A percentile compares a stretch with the other conserved stretches of the same genome.
phyloP scores from a whole-genome alignment of 1,284 basidiomycete species.

The Malassezia cuniculi region DNA sequence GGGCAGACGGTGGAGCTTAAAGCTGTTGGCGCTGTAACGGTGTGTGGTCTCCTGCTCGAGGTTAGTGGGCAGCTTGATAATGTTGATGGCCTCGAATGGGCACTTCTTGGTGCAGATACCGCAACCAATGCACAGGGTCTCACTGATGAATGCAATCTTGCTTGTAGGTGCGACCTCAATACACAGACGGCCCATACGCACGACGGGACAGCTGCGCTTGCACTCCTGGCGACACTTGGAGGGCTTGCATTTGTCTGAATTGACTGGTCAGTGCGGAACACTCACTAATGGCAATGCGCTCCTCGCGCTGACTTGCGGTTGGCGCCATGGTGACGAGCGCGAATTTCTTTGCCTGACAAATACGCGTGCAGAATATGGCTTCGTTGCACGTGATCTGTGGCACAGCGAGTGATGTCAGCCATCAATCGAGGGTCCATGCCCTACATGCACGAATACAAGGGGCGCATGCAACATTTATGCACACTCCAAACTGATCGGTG shows the following conservation, averaged over 20 bases:
- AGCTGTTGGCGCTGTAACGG: slow-evolving; percentile 44
- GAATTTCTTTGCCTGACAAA: too few species aligned
- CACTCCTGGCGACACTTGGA: slow-evolving; percentile 45
- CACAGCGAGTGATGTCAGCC: not conserved
- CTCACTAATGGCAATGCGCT: slow-evolving; percentile 41
- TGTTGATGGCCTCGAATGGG: slow-evolving; percentile 45
- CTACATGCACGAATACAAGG: not conserved
- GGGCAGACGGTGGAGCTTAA: slow-evolving; percentile 44
- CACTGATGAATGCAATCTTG: slow-evolving; percentile 43
- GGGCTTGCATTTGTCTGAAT: slow-evolving; percentile 44
- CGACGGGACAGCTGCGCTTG: slow-evolving; percentile 44
- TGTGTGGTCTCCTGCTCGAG: slow-evolving; percentile 43
- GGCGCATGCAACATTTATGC: not conserved
- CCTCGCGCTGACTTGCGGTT: slow-evolving; percentile 31
- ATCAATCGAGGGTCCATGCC: not conserved
- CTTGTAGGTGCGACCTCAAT: slow-evolving; percentile 36
- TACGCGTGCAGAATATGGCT: too few species aligned
- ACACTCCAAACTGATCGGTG: not conserved
- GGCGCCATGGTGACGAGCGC: slow-evolving; percentile 29
- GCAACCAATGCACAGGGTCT: slow-evolving; percentile 44
- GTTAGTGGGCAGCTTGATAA: slow-evolving; percentile 45
- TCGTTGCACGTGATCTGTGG: too few species aligned
- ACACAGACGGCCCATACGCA: slow-evolving; percentile 40
- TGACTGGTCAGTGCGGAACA: slow-evolving; percentile 17
- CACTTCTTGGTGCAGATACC: slow-evolving; percentile 46